Evolutionary conservation across 495 filamentous ascomycete genomes (phyloP).

Genomic region (Aspergillus bertholletiae): DNA sequence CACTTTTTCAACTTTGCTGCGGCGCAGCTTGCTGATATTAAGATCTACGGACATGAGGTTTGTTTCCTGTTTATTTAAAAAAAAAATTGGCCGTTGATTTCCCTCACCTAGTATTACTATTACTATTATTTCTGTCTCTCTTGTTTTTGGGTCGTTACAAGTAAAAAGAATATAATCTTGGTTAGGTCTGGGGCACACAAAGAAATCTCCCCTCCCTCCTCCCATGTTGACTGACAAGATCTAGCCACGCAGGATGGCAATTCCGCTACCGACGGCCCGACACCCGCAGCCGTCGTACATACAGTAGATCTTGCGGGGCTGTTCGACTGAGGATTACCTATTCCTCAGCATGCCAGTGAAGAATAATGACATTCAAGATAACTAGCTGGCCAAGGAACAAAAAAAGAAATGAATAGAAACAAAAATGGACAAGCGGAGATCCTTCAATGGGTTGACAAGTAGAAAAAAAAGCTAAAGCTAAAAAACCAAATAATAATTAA

Average conservation of each 20-base stretch:
- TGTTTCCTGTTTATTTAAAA: neutral
- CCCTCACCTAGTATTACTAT: too few relatives aligned
- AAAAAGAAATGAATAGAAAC: neutral
- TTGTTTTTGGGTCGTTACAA: neutral
- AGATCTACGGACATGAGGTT: neutral
- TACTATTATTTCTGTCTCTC: neutral
- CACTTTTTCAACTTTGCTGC: neutral
- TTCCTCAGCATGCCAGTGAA: constrained; percentile 1
- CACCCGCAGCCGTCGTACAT: constrained; percentile 28
- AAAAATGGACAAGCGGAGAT: too few relatives aligned
- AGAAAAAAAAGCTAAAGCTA: too few relatives aligned
- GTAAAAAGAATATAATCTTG: neutral
- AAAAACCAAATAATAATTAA: too few relatives aligned
- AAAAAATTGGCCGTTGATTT: neutral
- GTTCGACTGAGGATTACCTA: neutral
- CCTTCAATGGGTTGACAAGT: too few relatives aligned
- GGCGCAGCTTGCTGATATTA: constrained; percentile 1
- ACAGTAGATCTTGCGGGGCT: constrained; percentile 23
- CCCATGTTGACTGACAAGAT: neutral
- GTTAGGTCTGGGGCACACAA: neutral
- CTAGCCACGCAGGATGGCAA: constrained; percentile 7
- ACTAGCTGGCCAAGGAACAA: neutral
- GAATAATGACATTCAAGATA: neutral
- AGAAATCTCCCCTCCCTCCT: neutral
- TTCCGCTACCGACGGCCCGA: constrained; percentile 27